Evolutionary conservation across 768 basidiomycete species (phyloP), one percentile per base, ranked within the genome.

Genomic region (Lyophyllum decastes): DNA sequence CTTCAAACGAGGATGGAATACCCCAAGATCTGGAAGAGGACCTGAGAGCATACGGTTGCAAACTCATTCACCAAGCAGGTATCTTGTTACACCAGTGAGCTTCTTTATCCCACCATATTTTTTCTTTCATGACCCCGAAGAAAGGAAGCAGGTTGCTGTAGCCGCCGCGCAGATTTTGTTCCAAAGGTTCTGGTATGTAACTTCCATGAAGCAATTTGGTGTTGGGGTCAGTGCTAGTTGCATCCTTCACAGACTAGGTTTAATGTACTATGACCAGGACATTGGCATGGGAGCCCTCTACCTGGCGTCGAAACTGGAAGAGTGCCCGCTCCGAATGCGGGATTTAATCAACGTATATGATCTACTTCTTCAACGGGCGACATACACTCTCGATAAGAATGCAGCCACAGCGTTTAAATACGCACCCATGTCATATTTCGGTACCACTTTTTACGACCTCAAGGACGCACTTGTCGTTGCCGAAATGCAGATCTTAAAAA

Each of bases 401-500:
- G 44, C 68, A 19, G 70, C 71, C 54, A 62, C 76, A 21, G 68
- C 74, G 12, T 86, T 91, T 75, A 80, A 81, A 65, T 94, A 95
- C 72, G 73, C 80, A 2, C 89, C 93, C 12, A 95, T 94, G 92
- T 87, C 90, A 17, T 95, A 94, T 73, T 95, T 92, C 70, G 87
- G 91, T 14, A 82, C 82, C 65, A 88, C 86, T 2, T 98, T 96
- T 67, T 98, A 98, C 76, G 92, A 95, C 60, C 80, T 94, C 71
- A 98, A 96, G 68, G 97, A 99, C 68, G 88, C 91, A 7, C 78
- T 98, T 49, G 94, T 98, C 21, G 89, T 95, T 14, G 87, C 90
- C 1, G 97, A 99, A 73, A 98, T 98, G 94, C 97, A 99, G 70
- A 83, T 98, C 21, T 80, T 99, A 62, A 99, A 99, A 73, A 83